These are phyloP conservation scores for Danielia oregonensis DNA, from an alignment of 805 yeast genomes.

Conservation along the genomic window DNA sequence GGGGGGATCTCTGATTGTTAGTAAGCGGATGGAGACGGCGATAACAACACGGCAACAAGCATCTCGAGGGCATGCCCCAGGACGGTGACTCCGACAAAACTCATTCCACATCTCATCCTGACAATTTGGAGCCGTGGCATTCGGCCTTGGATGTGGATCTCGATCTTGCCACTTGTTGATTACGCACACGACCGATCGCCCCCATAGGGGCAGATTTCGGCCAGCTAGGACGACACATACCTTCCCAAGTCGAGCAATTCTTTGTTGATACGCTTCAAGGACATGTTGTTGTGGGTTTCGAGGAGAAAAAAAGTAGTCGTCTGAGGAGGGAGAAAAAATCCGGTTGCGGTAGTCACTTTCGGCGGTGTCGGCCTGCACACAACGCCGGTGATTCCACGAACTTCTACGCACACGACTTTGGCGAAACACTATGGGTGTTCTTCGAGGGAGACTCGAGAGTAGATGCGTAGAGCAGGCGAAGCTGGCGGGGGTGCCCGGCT, in stretches of 20 bases:
- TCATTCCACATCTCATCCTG: neutral
- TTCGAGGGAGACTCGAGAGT: too few species aligned
- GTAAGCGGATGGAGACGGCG: constrained; percentile 9
- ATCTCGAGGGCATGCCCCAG: neutral
- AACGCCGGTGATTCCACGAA: constrained; percentile 10
- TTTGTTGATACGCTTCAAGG: constrained; percentile 92
- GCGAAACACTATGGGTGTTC: too few species aligned
- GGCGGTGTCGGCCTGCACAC: constrained; percentile 12
- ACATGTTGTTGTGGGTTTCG: constrained; percentile 47
- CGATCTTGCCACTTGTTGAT: too few species aligned
- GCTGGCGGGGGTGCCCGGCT: too few species aligned
- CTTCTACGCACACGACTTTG: constrained; percentile 13
- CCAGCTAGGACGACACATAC: too few species aligned
- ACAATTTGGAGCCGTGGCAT: too few species aligned
- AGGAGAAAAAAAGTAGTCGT: constrained; percentile 8
- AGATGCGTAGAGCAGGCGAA: too few species aligned
- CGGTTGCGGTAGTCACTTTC: constrained; percentile 15
- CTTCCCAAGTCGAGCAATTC: constrained; percentile 93
- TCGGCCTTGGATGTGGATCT: too few species aligned
- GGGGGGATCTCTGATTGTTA: constrained; percentile 81
- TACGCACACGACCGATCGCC: too few species aligned
- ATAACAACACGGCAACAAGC: too few species aligned
- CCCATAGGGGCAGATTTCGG: too few species aligned
- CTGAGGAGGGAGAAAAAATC: constrained; percentile 15
- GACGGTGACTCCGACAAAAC: neutral